Evolutionary conservation across 2,329 filamentous ascomycete genomes (phyloP), one percentile per base, ranked within the genome.

Genomic region (Pseudocercospora vitis): DNA sequence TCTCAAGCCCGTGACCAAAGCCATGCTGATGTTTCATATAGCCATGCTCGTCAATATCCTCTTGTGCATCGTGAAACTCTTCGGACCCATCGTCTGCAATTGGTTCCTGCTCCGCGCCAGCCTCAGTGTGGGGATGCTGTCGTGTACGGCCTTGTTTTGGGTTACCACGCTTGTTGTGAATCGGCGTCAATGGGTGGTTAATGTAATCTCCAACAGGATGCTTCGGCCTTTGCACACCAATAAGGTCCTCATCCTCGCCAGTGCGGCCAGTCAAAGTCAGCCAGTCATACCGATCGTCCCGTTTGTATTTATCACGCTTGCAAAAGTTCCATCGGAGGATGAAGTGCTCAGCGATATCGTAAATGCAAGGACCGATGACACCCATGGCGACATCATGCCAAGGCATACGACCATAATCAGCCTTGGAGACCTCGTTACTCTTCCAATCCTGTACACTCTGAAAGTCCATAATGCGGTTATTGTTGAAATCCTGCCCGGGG

Each of bases 361-460:
- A 91, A 8, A 96, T 89, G 60, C 86, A 89, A 14, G 91, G 89
- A 0, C 94, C 92, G 53, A 94, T 82, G n/a, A 96, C 64, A 9
- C 87, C 91, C 88, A 97, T 95, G 7, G 89, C 81, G 2, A 96
- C 91, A 69, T 99, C 94, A 68, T 97, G 91, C 94, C 94, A 99
- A 0, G 92, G 92, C 94, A 99, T 97, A 24, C 94, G 86, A 6
- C 91, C 91, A 64, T 86, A 95, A 45, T 96, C 89, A 2, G 87
- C 85, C 73, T 97, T 97, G 71, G 85, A 90, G 12, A 97, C 77
- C 69, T 96, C 90, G 62, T 99, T 97, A 46, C 87, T 83, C 71
- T 94, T 90, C 92, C 92, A 97, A 67, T 96, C 87, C 24, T 88
- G 72, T 1, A 97, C 94, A 26, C 86, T 87, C 64, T 96, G 81